Conservation (phyloP, 2,329 filamentous ascomycete genomes). For the Fusarium sp. region DNA sequence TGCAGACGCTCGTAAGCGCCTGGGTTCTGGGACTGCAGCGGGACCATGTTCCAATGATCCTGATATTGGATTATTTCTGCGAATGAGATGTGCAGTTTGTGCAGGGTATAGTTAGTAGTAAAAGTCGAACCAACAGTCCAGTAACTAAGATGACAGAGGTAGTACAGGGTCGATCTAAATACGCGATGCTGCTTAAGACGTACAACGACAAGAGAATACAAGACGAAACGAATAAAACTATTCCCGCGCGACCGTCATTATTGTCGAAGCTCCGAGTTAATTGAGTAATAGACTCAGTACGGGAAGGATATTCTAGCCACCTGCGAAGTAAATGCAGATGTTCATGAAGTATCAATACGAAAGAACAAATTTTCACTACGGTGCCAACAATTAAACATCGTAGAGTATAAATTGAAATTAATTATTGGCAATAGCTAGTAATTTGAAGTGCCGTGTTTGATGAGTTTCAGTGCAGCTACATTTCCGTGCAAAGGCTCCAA, state of each 20-base stretch:
- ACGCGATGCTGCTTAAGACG: background rate
- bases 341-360: background rate
- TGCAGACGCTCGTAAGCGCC: constrained; percentile 8
- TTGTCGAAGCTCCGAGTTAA: background rate
- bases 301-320: background rate
- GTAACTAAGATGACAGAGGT: too few species aligned
- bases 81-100: constrained; percentile 2
- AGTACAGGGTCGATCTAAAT: too few species aligned
- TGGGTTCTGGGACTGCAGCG: background rate
- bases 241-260: rapidly evolving
- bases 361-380: background rate
- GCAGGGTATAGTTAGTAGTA: background rate
- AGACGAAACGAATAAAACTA: background rate
- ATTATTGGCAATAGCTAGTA: too few species aligned
- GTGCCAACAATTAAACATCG: too few species aligned
- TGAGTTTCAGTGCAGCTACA: too few species aligned
- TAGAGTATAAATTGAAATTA: too few species aligned
- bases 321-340: background rate
- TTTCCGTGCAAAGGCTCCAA: too few species aligned
- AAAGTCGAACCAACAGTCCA: background rate
- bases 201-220: background rate
- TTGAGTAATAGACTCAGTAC: background rate
- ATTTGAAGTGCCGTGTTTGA: too few species aligned
- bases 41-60: constrained; percentile 5
- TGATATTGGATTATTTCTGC: background rate